A percentile compares a stretch with the other conserved stretches of the same genome.
Evolutionary conservation across 495 filamentous ascomycete species (phyloP).

Genomic region (Daldinia childiae): DNA sequence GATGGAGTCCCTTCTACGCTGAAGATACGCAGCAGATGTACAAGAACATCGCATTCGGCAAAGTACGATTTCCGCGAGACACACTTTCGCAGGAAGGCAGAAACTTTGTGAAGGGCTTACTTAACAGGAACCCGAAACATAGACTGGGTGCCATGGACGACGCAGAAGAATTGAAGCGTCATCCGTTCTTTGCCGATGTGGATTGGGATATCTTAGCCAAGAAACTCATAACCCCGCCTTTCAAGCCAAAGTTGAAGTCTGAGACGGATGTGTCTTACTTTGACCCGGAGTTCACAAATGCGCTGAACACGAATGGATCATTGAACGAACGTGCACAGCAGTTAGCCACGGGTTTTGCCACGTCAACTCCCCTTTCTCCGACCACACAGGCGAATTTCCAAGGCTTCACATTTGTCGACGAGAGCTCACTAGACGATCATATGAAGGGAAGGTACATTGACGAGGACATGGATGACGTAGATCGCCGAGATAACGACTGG

Average conservation of each 20-base stretch:
- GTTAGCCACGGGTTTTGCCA: conserved; percentile 76
- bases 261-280: conserved; percentile 98
- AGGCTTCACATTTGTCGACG: conserved; percentile 97
- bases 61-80: conserved; percentile 94
- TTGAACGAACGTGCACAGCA: conserved; percentile 90
- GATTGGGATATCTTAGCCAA: conserved; percentile 87
- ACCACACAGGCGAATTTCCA: conserved; percentile 98
- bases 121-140: conserved; percentile 97
- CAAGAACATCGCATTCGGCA: conserved; percentile 99
- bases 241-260: conserved; percentile 95
- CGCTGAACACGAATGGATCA: conserved; percentile 80
- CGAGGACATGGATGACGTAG: conserved; percentile 74
- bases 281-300: conserved; percentile 97
- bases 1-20: conserved; percentile 98
- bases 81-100: conserved; percentile 92
- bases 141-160: conserved; percentile 90
- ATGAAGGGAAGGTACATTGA: conserved; percentile 68
- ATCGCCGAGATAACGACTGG: conserved; percentile 60
- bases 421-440: conserved; percentile 93
- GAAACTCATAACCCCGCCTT: conserved; percentile 95
- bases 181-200: conserved; percentile 93
- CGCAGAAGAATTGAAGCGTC: conserved; percentile 92
- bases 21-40: conserved; percentile 99
- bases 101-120: conserved; percentile 96
- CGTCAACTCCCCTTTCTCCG: conserved; percentile 89